phyloP scores from a whole-genome alignment of 129 eudicot species.

The Pittosporum tobira region DNA sequence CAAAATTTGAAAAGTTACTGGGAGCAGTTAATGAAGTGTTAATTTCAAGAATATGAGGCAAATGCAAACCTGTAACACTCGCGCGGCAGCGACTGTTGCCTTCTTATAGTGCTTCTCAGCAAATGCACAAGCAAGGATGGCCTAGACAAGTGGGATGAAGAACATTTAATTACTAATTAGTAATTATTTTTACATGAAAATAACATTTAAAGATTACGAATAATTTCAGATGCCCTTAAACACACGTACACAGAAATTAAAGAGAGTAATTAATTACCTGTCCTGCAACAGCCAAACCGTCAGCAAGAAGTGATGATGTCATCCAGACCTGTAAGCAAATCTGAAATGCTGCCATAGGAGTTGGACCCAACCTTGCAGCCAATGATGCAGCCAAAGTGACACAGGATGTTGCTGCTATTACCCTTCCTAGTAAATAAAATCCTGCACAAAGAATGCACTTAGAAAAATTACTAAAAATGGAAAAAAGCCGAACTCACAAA shows the following conservation, averaged over 20 bases:
- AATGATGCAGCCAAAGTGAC: conserved; percentile 74
- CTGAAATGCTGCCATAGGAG: conserved; percentile 79
- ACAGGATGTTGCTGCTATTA: conserved; percentile 69
- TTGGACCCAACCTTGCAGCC: conserved; percentile 69
- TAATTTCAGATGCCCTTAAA: neutral
- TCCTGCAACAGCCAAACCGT: conserved; percentile 92
- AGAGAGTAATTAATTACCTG: conserved; percentile 43
- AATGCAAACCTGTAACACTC: conserved; percentile 67
- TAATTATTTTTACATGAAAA: no score
- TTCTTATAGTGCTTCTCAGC: conserved; percentile 77
- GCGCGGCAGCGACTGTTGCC: conserved; percentile 64
- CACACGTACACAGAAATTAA: neutral
- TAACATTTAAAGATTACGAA: no score
- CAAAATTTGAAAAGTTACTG: no score
- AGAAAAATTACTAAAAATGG: neutral
- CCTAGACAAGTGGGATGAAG: conserved; percentile 28
- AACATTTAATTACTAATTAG: neutral
- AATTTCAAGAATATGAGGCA: neutral
- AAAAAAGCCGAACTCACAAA: neutral
- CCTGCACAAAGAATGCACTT: conserved; percentile 31
- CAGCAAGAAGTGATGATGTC: conserved; percentile 85
- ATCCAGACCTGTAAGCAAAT: conserved; percentile 83
- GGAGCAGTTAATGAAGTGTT: no score
- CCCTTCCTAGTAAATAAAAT: conserved; percentile 45
- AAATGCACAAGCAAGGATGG: conserved; percentile 86